Percentiles rank a stretch among this genome's conserved stretches.
Conservation (phyloP, 495 filamentous ascomycete genomes). For the Neurospora pannonica region DNA sequence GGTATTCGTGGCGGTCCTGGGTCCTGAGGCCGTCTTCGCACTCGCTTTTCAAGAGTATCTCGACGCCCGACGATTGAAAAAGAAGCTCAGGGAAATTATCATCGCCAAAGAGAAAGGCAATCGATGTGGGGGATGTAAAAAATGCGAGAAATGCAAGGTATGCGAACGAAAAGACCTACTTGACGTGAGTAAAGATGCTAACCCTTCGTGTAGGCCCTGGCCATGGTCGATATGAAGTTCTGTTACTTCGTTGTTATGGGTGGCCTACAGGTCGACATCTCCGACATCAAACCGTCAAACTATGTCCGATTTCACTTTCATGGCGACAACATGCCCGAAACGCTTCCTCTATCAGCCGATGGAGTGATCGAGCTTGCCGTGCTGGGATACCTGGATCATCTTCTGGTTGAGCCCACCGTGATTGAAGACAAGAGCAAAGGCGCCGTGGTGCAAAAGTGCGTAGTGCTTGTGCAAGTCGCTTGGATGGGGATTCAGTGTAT, state of each 20-base stretch:
- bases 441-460: background rate
- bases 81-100: background rate
- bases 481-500: background rate
- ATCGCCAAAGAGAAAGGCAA: background rate
- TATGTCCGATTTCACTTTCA: background rate
- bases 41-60: background rate
- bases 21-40: background rate
- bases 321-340: background rate
- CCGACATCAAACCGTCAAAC: background rate
- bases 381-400: background rate
- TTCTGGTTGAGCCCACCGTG: background rate
- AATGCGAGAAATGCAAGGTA: background rate
- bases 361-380: background rate
- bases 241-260: background rate
- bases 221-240: background rate
- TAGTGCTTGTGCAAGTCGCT: background rate
- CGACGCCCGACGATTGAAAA: background rate
- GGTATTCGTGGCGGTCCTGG: background rate
- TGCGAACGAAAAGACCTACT: background rate
- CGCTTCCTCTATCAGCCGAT: background rate
- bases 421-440: background rate
- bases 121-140: accelerated
- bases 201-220: background rate
- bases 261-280: background rate
- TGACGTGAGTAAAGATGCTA: background rate